phyloP scores from a whole-genome alignment of 768 basidiomycete species.

The Pleurotus sapidus region DNA sequence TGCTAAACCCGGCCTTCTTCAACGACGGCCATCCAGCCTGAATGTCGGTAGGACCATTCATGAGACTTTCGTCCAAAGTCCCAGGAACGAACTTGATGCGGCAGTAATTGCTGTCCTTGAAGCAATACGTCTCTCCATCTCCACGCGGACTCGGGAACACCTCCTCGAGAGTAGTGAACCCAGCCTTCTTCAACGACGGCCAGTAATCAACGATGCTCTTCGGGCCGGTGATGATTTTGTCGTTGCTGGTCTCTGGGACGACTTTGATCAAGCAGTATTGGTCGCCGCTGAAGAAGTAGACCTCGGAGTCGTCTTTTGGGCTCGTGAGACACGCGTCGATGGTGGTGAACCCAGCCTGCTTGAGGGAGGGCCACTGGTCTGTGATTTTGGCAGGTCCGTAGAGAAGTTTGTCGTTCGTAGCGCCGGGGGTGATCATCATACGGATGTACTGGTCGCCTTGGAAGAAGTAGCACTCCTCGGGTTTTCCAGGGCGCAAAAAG shows the following conservation, averaged over 20 bases:
- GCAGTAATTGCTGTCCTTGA: slow-evolving; percentile 1
- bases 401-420: neutral
- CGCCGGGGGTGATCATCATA: neutral
- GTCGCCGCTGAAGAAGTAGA: slow-evolving; percentile 6
- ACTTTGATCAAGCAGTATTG: slow-evolving; percentile 2
- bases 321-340: slow-evolving; percentile 1
- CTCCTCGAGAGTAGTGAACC: neutral
- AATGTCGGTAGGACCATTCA: neutral
- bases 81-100: neutral
- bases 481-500: slow-evolving; percentile 2
- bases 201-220: slow-evolving; percentile 1
- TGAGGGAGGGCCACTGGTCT: slow-evolving; percentile 3
- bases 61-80: neutral
- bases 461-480: slow-evolving; percentile 5
- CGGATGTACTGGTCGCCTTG: slow-evolving; percentile 4
- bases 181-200: neutral
- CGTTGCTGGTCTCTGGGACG: slow-evolving; percentile 1
- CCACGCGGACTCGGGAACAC: neutral
- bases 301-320: neutral
- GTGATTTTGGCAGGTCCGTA: neutral
- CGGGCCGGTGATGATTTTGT: neutral
- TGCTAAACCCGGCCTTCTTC: neutral
- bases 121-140: neutral
- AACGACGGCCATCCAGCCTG: neutral
- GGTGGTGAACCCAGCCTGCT: slow-evolving; percentile 1